These are phyloP conservation scores for Kokia cookei DNA, from an alignment of 441 rosid genomes.

Conservation along the genomic window DNA sequence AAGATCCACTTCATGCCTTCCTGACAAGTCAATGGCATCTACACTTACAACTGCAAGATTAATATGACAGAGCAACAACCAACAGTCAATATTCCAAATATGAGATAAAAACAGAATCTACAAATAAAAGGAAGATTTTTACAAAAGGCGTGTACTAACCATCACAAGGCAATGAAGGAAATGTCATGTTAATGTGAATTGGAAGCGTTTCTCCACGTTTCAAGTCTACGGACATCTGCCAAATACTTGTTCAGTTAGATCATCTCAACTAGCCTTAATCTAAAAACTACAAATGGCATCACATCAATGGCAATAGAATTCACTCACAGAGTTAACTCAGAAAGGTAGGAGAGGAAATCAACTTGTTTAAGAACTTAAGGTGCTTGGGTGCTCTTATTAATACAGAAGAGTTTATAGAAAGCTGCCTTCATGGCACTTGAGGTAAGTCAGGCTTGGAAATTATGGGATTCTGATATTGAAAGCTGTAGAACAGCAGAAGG, in stretches of 20 bases:
- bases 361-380: background rate
- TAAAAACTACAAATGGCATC: background rate
- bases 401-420: background rate
- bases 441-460: background rate
- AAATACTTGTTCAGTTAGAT: slow-evolving; percentile 16
- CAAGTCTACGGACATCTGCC: slow-evolving; percentile 96
- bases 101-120: background rate
- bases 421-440: background rate
- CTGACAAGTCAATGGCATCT: slow-evolving; percentile 99
- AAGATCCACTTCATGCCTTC: slow-evolving; percentile 99
- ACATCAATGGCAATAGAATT: background rate
- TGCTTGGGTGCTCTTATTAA: background rate
- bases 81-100: background rate
- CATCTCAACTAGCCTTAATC: background rate
- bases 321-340: background rate
- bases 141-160: slow-evolving; percentile 40
- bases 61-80: slow-evolving; percentile 1
- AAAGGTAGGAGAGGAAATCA: background rate
- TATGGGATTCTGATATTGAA: background rate
- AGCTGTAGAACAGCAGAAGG: background rate
- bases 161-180: slow-evolving; percentile 97
- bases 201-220: slow-evolving; percentile 99
- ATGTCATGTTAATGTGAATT: slow-evolving; percentile 90
- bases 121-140: slow-evolving; percentile 2
- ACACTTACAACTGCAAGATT: slow-evolving; percentile 69